phyloP scores from a whole-genome alignment of 768 basidiomycete species.

The Bullera alba region DNA sequence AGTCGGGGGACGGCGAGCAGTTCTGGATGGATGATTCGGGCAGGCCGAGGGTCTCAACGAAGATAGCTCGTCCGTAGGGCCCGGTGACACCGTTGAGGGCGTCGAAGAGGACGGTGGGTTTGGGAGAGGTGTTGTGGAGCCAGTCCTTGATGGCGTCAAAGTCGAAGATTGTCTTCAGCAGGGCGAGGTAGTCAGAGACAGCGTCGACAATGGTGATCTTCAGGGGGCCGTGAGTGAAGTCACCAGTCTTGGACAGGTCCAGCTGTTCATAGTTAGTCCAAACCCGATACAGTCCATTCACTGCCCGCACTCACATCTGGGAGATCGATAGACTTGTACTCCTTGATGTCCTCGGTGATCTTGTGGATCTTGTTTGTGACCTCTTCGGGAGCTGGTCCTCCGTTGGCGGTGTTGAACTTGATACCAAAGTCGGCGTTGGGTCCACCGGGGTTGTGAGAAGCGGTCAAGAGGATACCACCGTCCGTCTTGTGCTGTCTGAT shows the following conservation, averaged over 20 bases:
- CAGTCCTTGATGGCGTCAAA: slow-evolving; percentile 85
- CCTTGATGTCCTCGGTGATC: slow-evolving; percentile 74
- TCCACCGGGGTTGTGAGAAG: slow-evolving; percentile 96
- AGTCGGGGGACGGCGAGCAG: slow-evolving; percentile 83
- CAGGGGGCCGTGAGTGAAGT: slow-evolving; percentile 70
- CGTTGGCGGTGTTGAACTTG: slow-evolving; percentile 97
- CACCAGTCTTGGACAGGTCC: slow-evolving; percentile 75
- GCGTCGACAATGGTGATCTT: slow-evolving; percentile 89
- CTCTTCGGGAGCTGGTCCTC: slow-evolving; percentile 91
- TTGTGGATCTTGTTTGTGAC: slow-evolving; percentile 95
- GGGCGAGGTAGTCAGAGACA: slow-evolving; percentile 74
- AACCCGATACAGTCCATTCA: neutral
- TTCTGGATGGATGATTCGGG: slow-evolving; percentile 78
- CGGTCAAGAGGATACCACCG: slow-evolving; percentile 94
- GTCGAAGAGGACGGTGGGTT: slow-evolving; percentile 76
- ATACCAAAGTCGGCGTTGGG: slow-evolving; percentile 98
- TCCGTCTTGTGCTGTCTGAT: slow-evolving; percentile 94
- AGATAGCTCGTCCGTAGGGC: slow-evolving; percentile 83
- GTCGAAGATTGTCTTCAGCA: slow-evolving; percentile 87
- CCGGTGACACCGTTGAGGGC: slow-evolving; percentile 95
- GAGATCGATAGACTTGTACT: slow-evolving; percentile 76
- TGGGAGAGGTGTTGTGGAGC: slow-evolving; percentile 60
- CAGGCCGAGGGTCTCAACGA: slow-evolving; percentile 75
- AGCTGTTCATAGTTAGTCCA: slow-evolving; percentile 52
- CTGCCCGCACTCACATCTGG: slow-evolving; percentile 55